Evolutionary conservation across 2,329 filamentous ascomycete species (phyloP), one percentile per base, ranked within the genome.

Genomic region (Balansia obtecta): DNA sequence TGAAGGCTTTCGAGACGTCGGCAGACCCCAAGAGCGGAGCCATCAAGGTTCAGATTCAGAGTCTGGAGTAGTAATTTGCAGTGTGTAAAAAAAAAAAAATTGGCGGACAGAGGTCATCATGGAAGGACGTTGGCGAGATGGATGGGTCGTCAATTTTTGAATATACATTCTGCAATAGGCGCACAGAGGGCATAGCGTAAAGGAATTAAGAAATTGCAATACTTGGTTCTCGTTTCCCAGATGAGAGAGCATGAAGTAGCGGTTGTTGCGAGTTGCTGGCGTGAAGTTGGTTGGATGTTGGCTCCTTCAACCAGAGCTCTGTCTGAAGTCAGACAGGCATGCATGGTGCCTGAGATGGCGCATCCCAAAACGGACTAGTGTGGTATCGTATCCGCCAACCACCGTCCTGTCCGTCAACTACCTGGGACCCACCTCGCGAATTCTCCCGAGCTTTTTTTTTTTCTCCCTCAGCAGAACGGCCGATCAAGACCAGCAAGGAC

Each of bases 1-100:
- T 93, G 30, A 80, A 91, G 69, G 91, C 91, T 8, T 97, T 97
- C 67, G 82, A 89, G 71, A 93, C 87, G 40, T 88, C 90, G 18
- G 81, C 86, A 9, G 82, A 96, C 68, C 84, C 88, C 39, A 89
- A 85, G 74, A 95, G 86, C 48, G 90, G 91, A 7, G 88, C 90
- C n/a, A 96, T 97, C 70, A 97, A 97, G 76, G 90, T 96, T 53
- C 86, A 89, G 77, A 96, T 96, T 62, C 88, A 90, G 74, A 88
- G 79, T 61, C 57, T 78, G 56, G 76, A 79, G 10, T 77, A 68
- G 10, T 78, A 68, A 46, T 4, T 34, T n/a, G 7, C 20, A 9
- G 3, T 27, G 27, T 27, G 27, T 27, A 16, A 45, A n/a, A n/a
- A n/a, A n/a, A n/a, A n/a, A n/a, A n/a, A n/a, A 33, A 16, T n/a